A percentile compares a stretch with the other conserved stretches of the same genome.
These are phyloP conservation scores for Gymnopilus junonius DNA, from an alignment of 768 basidiomycete genomes.

Conservation along the genomic window DNA sequence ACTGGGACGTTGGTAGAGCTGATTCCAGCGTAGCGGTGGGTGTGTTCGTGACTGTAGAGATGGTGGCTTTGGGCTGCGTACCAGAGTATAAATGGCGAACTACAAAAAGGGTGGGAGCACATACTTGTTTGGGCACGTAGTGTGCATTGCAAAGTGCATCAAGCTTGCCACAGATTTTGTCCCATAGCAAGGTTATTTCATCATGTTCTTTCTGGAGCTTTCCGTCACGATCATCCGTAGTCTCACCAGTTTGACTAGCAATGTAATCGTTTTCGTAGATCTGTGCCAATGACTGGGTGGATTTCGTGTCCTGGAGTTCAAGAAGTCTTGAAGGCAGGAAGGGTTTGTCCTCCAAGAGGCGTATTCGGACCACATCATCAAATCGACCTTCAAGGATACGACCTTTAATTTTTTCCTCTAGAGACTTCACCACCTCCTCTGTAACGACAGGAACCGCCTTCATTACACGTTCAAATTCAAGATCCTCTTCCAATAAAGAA, in stretches of 20 bases:
- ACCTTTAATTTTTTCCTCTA: constrained; percentile 92
- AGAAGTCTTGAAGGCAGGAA: constrained; percentile 91
- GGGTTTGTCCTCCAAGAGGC: constrained; percentile 78
- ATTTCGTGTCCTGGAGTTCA: constrained; percentile 89
- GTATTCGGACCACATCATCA: constrained; percentile 90
- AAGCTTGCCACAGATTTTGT: constrained; percentile 82
- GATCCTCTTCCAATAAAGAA: constrained; percentile 88
- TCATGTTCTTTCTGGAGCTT: constrained; percentile 89
- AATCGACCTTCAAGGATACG: constrained; percentile 85
- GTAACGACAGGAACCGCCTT: constrained; percentile 90
- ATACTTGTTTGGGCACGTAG: constrained; percentile 91
- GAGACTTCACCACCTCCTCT: constrained; percentile 76
- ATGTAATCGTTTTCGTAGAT: constrained; percentile 95
- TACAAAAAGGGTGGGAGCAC: constrained; percentile 27
- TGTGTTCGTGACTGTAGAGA: constrained; percentile 82
- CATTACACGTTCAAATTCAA: constrained; percentile 91
- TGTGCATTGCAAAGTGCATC: constrained; percentile 96
- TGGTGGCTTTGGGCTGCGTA: constrained; percentile 82
- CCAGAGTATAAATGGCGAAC: not conserved
- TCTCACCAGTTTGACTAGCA: constrained; percentile 59
- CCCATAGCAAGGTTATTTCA: constrained; percentile 85
- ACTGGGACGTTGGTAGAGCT: constrained; percentile 83
- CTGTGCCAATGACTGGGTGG: constrained; percentile 87
- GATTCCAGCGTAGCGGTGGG: constrained; percentile 87
- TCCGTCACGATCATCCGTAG: constrained; percentile 81